Evolutionary conservation across 1,139 yeast species (phyloP).

Genomic region (Eremothecium cymbalariae): DNA sequence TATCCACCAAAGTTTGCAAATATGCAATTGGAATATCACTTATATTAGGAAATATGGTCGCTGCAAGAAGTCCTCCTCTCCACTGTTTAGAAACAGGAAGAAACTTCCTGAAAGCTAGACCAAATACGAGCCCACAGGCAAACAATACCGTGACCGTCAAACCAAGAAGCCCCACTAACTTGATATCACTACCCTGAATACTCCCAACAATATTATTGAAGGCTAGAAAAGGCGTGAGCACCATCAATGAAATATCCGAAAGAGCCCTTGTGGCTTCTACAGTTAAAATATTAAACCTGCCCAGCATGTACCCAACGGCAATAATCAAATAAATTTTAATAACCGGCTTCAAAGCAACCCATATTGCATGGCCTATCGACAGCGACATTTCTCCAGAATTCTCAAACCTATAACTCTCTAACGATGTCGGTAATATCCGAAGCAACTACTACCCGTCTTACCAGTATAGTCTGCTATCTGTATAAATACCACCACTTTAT

Average conservation of each 20-base stretch:
- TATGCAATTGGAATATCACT: slow-evolving; percentile 91
- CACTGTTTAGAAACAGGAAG: slow-evolving; percentile 60
- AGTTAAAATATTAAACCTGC: slow-evolving; percentile 56
- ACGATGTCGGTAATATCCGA: too few relatives aligned
- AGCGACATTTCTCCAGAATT: too few relatives aligned
- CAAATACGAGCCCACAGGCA: slow-evolving; percentile 28
- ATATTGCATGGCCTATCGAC: slow-evolving; percentile 61
- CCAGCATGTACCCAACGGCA: slow-evolving; percentile 60
- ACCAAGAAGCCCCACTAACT: slow-evolving; percentile 67
- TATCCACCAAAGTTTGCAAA: slow-evolving; percentile 65
- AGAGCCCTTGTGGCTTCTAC: slow-evolving; percentile 71
- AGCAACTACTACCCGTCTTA: too few relatives aligned
- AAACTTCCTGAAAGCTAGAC: slow-evolving; percentile 26
- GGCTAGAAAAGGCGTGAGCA: slow-evolving; percentile 70
- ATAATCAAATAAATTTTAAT: slow-evolving; percentile 80
- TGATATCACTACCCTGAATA: slow-evolving; percentile 64
- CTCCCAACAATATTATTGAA: slow-evolving; percentile 70
- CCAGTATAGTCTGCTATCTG: too few relatives aligned
- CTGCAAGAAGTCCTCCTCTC: slow-evolving; percentile 75
- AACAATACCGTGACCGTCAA: slow-evolving; percentile 34
- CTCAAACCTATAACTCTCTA: too few relatives aligned
- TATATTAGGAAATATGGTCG: slow-evolving; percentile 70
- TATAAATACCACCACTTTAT: too few relatives aligned
- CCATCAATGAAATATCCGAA: slow-evolving; percentile 59
- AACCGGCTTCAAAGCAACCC: slow-evolving; percentile 82